phyloP scores from a whole-genome alignment of 2,329 filamentous ascomycete genomes.

The Colletotrichum paranaense region DNA sequence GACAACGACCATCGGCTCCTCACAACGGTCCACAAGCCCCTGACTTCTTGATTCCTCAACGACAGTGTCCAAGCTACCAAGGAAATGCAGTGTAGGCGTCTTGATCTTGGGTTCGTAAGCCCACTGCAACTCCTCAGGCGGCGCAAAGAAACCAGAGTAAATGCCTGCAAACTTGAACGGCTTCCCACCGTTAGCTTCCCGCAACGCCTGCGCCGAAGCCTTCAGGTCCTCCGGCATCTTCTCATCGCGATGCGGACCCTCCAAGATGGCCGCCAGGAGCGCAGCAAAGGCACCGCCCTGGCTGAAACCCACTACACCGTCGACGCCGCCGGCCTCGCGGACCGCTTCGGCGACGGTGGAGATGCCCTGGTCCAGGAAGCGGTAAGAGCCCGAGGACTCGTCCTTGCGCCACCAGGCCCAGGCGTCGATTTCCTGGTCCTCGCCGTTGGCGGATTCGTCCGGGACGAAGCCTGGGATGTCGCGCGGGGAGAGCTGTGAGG shows the following conservation, averaged over 20 bases:
- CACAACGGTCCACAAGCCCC: conserved; percentile 74
- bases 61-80: conserved; percentile 87
- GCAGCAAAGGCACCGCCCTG: conserved; percentile 81
- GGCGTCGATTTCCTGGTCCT: conserved; percentile 67
- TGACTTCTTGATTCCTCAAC: conserved; percentile 82
- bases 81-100: conserved; percentile 84
- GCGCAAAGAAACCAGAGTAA: conserved; percentile 82
- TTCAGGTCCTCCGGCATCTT: conserved; percentile 40
- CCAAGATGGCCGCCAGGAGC: conserved; percentile 79
- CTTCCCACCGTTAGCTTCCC: conserved; percentile 59
- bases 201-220: conserved; percentile 57
- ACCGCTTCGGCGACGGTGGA: conserved; percentile 70
- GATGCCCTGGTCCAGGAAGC: conserved; percentile 77
- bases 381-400: conserved; percentile 72
- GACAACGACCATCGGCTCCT: conserved; percentile 64
- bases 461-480: conserved; percentile 78
- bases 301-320: conserved; percentile 85
- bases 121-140: conserved; percentile 69
- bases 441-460: conserved; percentile 1
- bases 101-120: conserved; percentile 77
- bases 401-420: conserved; percentile 88
- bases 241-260: conserved; percentile 55
- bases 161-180: conserved; percentile 77
- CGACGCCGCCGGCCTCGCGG: conserved; percentile 72
- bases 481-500: conserved; percentile 68